These are phyloP conservation scores for Talaromyces liani DNA, from an alignment of 495 filamentous ascomycete species.

Conservation along the genomic window DNA sequence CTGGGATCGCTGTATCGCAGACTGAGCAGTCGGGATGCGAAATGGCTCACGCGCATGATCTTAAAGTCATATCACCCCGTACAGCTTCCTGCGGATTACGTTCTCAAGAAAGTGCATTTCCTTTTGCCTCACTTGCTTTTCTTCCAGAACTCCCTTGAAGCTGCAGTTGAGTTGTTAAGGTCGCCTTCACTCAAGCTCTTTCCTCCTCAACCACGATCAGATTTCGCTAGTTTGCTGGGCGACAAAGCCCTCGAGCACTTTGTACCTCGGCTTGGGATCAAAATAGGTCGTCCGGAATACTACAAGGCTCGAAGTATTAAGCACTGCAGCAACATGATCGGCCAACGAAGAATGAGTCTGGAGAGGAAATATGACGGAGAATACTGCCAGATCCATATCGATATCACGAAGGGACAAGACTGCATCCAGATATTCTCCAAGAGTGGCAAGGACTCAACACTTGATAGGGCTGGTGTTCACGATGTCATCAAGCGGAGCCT, in stretches of 20 bases:
- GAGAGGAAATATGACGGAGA: slow-evolving; percentile 85
- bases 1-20: slow-evolving; percentile 51
- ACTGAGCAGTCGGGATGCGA: slow-evolving; percentile 63
- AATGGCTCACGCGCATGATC: slow-evolving; percentile 82
- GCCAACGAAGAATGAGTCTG: slow-evolving; percentile 54
- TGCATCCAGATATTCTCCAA: slow-evolving; percentile 81
- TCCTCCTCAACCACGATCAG: slow-evolving; percentile 31
- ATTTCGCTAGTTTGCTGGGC: slow-evolving; percentile 23
- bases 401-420: slow-evolving; percentile 47
- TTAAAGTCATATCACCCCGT: slow-evolving; percentile 68
- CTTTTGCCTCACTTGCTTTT: slow-evolving; percentile 56
- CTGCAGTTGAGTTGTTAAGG: slow-evolving; percentile 39
- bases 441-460: slow-evolving; percentile 80
- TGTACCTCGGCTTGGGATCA: slow-evolving; percentile 59
- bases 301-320: slow-evolving; percentile 71
- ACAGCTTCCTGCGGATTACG: slow-evolving; percentile 35
- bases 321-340: slow-evolving; percentile 59
- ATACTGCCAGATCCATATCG: slow-evolving; percentile 81
- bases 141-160: slow-evolving; percentile 55
- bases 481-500: slow-evolving; percentile 45
- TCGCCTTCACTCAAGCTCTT: slow-evolving; percentile 31
- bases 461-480: slow-evolving; percentile 56
- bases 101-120: slow-evolving; percentile 46
- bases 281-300: slow-evolving; percentile 66
- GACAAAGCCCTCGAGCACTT: slow-evolving; percentile 41